phyloP scores from a whole-genome alignment of 208 protist genomes.

The Lotmaria passim region DNA sequence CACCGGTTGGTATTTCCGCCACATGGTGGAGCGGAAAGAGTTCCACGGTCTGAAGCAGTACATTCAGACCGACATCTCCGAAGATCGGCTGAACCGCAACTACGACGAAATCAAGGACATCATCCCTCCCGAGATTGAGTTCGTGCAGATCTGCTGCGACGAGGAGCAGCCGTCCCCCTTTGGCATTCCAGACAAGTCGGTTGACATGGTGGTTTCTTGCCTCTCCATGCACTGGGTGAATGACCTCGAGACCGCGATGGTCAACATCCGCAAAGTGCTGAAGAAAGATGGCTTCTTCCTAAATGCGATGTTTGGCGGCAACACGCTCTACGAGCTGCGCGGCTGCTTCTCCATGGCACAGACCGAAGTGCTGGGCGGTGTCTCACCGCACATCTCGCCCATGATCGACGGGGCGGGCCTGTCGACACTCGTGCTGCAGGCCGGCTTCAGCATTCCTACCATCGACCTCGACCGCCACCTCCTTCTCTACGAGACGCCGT shows the following conservation, averaged over 20 bases:
- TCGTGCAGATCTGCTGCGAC: slow-evolving; percentile 91
- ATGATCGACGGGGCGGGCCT: slow-evolving; percentile 88
- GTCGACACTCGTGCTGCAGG: slow-evolving; percentile 85
- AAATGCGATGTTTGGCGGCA: slow-evolving; percentile 88
- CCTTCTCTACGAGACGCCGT: slow-evolving; percentile 88
- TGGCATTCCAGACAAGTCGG: slow-evolving; percentile 79
- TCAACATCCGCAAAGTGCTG: slow-evolving; percentile 79
- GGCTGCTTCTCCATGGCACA: slow-evolving; percentile 89
- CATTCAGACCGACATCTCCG: slow-evolving; percentile 91
- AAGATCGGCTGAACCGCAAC: slow-evolving; percentile 84
- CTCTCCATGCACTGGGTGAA: slow-evolving; percentile 94
- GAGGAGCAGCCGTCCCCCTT: slow-evolving; percentile 81
- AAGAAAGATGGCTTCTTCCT: slow-evolving; percentile 91
- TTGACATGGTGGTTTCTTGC: slow-evolving; percentile 90
- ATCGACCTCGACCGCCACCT: slow-evolving; percentile 92
- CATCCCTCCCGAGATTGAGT: slow-evolving; percentile 82
- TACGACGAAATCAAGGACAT: slow-evolving; percentile 85
- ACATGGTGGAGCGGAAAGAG: slow-evolving; percentile 86
- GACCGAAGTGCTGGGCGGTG: slow-evolving; percentile 84
- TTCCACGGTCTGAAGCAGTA: slow-evolving; percentile 88
- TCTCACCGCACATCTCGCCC: slow-evolving; percentile 89
- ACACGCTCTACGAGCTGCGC: slow-evolving; percentile 92
- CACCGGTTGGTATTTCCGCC: slow-evolving; percentile 87
- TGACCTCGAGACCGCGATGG: slow-evolving; percentile 84
- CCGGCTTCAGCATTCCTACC: slow-evolving; percentile 89